Evolutionary conservation across 1,284 basidiomycete genomes (phyloP).

Genomic region (Leccinum insolens): DNA sequence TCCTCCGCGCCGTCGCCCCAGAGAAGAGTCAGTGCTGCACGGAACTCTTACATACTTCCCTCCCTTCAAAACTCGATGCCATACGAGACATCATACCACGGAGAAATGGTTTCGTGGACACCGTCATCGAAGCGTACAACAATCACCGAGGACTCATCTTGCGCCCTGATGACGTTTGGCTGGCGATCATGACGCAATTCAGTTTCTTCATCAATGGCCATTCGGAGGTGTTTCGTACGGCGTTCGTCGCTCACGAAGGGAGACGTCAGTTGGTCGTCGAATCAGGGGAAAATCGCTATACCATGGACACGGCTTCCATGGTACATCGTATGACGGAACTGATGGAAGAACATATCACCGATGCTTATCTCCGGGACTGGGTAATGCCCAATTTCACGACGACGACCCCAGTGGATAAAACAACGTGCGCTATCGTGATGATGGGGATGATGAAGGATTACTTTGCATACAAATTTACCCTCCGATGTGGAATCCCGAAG

Average conservation of each 20-base stretch:
- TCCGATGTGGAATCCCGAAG: constrained; percentile 47
- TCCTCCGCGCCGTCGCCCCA: constrained; percentile 27
- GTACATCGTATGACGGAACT: constrained; percentile 37
- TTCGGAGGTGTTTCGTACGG: constrained; percentile 39
- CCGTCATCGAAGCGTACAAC: constrained; percentile 41
- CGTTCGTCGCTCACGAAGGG: constrained; percentile 45
- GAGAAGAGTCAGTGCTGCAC: constrained; percentile 22
- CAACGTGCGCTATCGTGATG: constrained; percentile 44
- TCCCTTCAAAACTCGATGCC: constrained; percentile 22
- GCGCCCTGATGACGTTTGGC: constrained; percentile 50
- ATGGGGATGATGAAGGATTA: constrained; percentile 47
- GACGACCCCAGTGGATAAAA: constrained; percentile 44
- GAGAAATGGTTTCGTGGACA: constrained; percentile 41
- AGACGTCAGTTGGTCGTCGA: constrained; percentile 37
- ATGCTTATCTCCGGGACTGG: constrained; percentile 43
- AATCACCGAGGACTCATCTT: constrained; percentile 40
- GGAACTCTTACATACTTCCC: constrained; percentile 31
- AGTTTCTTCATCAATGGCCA: constrained; percentile 47
- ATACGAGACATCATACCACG: constrained; percentile 32
- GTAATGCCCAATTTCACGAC: constrained; percentile 50
- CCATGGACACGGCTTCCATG: constrained; percentile 31
- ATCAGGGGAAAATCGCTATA: constrained; percentile 29
- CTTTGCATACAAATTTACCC: constrained; percentile 36
- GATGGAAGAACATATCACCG: constrained; percentile 40
- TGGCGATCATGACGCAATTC: constrained; percentile 46